Percentiles rank a stretch among this genome's conserved stretches.
These are phyloP conservation scores for Akanthomyces muscarius DNA, from an alignment of 2,329 filamentous ascomycete species.

Conservation along the genomic window DNA sequence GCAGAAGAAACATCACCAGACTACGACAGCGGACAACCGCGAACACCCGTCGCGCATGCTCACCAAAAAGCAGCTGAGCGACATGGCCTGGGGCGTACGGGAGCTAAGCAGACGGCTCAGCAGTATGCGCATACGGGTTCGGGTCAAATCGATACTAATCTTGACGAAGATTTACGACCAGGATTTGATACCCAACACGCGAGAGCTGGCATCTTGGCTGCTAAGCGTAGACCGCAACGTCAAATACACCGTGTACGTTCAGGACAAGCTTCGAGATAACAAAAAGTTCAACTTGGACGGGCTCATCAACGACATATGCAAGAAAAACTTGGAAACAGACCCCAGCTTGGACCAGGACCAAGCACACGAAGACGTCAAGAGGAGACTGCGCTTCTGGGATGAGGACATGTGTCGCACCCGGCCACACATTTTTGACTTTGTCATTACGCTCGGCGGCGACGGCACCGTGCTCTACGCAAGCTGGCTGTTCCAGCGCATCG, in stretches of 20 bases:
- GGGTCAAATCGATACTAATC: constrained; percentile 78
- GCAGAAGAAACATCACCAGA: constrained; percentile 22
- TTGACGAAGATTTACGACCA: constrained; percentile 90
- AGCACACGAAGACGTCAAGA: constrained; percentile 35
- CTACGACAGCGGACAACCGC: neutral
- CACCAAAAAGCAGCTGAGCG: constrained; percentile 89
- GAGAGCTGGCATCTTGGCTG: constrained; percentile 77
- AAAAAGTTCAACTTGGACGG: constrained; percentile 69
- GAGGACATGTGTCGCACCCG: constrained; percentile 69
- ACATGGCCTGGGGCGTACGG: constrained; percentile 95
- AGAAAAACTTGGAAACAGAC: constrained; percentile 36
- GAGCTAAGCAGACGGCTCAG: constrained; percentile 84
- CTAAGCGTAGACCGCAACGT: constrained; percentile 64
- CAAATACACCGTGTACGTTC: constrained; percentile 76
- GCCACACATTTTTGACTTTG: constrained; percentile 89
- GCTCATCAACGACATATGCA: constrained; percentile 58
- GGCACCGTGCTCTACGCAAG: constrained; percentile 96
- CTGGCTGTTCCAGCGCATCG: constrained; percentile 94
- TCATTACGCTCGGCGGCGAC: constrained; percentile 87
- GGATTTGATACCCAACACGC: constrained; percentile 70
- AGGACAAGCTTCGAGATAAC: constrained; percentile 68
- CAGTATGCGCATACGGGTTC: constrained; percentile 76
- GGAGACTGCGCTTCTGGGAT: constrained; percentile 76
- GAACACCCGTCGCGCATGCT: constrained; percentile 60
- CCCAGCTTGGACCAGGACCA: constrained; percentile 31